Conservation (phyloP, 2,329 filamentous ascomycete genomes). For the Talaromyces islandicus region DNA sequence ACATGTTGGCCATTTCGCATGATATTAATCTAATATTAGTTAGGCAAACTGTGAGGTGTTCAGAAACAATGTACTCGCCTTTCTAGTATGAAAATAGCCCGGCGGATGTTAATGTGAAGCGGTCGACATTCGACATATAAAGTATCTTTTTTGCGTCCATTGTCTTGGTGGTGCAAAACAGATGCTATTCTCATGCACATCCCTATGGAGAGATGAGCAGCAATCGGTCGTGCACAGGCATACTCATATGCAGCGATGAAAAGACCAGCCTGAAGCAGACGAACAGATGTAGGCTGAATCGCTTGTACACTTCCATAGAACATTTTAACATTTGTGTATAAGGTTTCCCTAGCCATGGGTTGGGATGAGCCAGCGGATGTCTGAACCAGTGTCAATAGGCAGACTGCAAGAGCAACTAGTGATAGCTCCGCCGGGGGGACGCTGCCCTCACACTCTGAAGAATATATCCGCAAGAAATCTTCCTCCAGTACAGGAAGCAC, state of each 20-base stretch:
- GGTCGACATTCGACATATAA: neutral
- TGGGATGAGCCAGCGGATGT: neutral
- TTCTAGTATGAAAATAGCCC: neutral
- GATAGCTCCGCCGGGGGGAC: neutral
- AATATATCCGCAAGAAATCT: neutral
- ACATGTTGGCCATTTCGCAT: neutral
- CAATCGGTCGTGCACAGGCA: neutral
- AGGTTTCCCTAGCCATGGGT: neutral
- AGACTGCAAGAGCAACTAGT: neutral
- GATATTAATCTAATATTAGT: neutral
- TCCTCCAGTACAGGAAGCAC: neutral
- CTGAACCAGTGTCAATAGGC: neutral
- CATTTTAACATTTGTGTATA: neutral
- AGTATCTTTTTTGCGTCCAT: neutral
- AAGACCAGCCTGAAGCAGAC: neutral
- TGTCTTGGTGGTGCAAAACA: neutral
- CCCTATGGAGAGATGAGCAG: neutral
- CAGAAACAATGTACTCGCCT: neutral
- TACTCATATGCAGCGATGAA: neutral
- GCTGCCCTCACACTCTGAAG: neutral
- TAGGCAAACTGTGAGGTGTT: neutral
- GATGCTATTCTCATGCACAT: neutral
- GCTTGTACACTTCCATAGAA: neutral
- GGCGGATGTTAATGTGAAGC: neutral
- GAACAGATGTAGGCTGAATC: neutral